Conservation (phyloP, 768 basidiomycete species). For the Agaricus subrufescens region DNA sequence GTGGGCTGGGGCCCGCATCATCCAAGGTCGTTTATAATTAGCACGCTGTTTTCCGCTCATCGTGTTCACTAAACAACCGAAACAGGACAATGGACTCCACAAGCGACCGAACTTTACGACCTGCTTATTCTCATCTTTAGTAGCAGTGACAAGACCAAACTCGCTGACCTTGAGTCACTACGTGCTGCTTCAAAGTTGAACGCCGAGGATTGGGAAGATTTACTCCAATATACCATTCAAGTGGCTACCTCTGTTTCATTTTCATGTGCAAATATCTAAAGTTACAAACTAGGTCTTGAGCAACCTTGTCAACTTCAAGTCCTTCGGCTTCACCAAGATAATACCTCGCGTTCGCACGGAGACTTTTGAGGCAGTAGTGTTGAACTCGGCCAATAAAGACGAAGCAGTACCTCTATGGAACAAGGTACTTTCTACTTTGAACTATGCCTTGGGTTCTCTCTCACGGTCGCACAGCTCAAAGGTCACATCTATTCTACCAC, state of each 20-base stretch:
- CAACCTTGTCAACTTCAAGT: conserved; percentile 72
- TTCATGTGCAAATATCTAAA: neutral
- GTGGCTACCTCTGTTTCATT: conserved; percentile 28
- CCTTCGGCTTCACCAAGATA: conserved; percentile 85
- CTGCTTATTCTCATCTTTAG: conserved; percentile 68
- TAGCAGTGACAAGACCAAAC: conserved; percentile 37
- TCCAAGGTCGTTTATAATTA: conserved; percentile 40
- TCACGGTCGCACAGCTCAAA: conserved; percentile 45
- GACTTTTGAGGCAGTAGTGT: conserved; percentile 61
- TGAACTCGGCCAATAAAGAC: conserved; percentile 52
- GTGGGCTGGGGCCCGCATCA: conserved; percentile 83
- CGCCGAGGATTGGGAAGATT: conserved; percentile 59
- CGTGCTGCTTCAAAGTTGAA: conserved; percentile 49
- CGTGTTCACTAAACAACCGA: neutral
- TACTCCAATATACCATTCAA: conserved; percentile 73
- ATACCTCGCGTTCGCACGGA: conserved; percentile 60
- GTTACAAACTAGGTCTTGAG: conserved; percentile 38
- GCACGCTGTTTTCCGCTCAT: neutral
- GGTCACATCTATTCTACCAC: conserved; percentile 65
- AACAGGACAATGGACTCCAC: conserved; percentile 70
- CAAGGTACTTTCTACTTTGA: conserved; percentile 29
- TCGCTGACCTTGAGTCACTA: conserved; percentile 53
- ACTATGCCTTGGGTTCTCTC: neutral
- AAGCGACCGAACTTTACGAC: conserved; percentile 65
- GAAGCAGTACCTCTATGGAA: conserved; percentile 60